Conservation (phyloP, 768 basidiomycete species). For the Leucosporidium scottii region DNA sequence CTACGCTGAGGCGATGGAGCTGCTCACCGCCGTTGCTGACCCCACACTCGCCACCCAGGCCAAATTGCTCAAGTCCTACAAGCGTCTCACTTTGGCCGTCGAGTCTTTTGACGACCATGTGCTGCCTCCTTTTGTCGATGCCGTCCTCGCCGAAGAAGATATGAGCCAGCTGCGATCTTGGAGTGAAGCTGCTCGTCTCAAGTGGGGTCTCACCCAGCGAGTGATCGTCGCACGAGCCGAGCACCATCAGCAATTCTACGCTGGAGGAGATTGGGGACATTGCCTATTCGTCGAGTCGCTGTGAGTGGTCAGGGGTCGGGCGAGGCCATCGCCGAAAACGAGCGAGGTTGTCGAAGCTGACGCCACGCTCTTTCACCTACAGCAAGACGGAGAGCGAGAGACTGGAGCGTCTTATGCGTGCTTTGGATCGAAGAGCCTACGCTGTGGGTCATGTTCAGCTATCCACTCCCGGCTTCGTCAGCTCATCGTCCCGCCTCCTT, state of each 20-base stretch:
- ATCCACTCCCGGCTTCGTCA: too few relatives aligned
- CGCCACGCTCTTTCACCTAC: not conserved
- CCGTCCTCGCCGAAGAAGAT: not conserved
- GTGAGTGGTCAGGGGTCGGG: not conserved
- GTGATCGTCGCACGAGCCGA: slow-evolving; percentile 24
- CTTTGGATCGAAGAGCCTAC: slow-evolving; percentile 22
- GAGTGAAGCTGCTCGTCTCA: slow-evolving; percentile 12
- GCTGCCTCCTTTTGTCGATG: slow-evolving; percentile 1
- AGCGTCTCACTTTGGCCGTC: slow-evolving; percentile 25
- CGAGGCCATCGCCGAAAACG: not conserved
- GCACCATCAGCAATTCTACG: slow-evolving; percentile 31
- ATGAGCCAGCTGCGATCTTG: slow-evolving; percentile 3
- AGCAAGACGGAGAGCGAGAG: slow-evolving; percentile 13
- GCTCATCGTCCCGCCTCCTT: too few relatives aligned
- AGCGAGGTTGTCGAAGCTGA: too few relatives aligned
- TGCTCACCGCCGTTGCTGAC: not conserved
- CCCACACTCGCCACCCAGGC: not conserved
- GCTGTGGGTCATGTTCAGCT: not conserved
- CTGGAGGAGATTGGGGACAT: slow-evolving; percentile 28
- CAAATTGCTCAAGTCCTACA: slow-evolving; percentile 33
- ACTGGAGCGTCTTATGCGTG: slow-evolving; percentile 15
- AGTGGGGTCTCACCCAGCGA: slow-evolving; percentile 15
- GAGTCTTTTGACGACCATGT: slow-evolving; percentile 11
- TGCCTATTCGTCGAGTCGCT: slow-evolving; percentile 18
- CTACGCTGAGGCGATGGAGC: not conserved